Evolutionary conservation across 805 yeast genomes (phyloP), one percentile per base, ranked within the genome.

Genomic region (Saccharomycopsis olivae): DNA sequence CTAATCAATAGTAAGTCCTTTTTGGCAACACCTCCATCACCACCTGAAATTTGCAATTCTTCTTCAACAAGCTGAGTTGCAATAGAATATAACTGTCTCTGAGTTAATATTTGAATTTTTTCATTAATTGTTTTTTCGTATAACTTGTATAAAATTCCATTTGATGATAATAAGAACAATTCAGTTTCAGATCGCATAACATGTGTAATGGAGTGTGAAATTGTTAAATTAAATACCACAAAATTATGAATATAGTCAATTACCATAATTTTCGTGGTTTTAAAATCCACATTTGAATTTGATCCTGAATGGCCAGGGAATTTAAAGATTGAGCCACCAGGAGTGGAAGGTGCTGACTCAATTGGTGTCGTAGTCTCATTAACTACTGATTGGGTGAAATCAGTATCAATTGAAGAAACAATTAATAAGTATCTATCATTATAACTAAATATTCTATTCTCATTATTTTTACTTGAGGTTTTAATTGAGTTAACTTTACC

Each of bases 211-310:
- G 79, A 60, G 24, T 75, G 73, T 0, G 88, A 69, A n/a, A 87
- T 66, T 8, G 83, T 72, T 30, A 77, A 70, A 43, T 73, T 75
- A 57, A 76, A 78, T 0, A 89, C 75, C 10, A 87, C 64, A 43
- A 80, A 73, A 54, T 80, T 81, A 55, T 84, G 78, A 20, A 59
- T 60, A 21, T 75, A 63, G 53, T 92, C 96, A 18, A 87, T 59
- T 1, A 89, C 69, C 2, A 82, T 14, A 14, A 46, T 35, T 35
- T 38, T 43, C 16, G 49, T 46, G 3, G 45, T 38, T 13, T 36
- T 36, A 24, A 41, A 41, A 19, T 35, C 29, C 3, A 36, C 30
- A 17, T 21, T 35, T 15, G n/a, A n/a, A n/a, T n/a, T n/a, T n/a
- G n/a, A n/a, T n/a, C n/a, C n/a, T n/a, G n/a, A n/a, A n/a, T n/a